A percentile compares a stretch with the other conserved stretches of the same genome.
Evolutionary conservation across 768 basidiomycete species (phyloP).

Genomic region (Phlebiopsis gigantea): DNA sequence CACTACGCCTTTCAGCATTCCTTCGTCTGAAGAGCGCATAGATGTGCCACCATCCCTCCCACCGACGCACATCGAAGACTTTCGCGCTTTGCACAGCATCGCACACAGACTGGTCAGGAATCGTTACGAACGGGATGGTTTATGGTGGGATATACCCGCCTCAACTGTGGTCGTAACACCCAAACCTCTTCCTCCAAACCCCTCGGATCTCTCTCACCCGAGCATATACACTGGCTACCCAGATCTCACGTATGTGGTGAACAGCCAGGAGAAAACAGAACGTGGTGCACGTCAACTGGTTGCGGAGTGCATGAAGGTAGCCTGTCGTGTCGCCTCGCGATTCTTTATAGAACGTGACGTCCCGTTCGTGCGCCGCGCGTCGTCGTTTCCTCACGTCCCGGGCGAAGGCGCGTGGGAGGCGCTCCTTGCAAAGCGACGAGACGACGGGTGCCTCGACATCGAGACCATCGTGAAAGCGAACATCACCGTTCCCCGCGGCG

Average conservation of each 20-base stretch:
- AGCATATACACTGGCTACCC: constrained; percentile 44
- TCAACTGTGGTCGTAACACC: constrained; percentile 25
- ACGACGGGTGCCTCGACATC: constrained; percentile 39
- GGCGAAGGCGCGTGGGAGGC: constrained; percentile 33
- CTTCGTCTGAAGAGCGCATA: neutral
- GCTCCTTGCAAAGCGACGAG: constrained; percentile 44
- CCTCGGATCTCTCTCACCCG: neutral
- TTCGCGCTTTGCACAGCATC: neutral
- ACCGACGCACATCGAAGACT: neutral
- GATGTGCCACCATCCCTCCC: constrained; percentile 14
- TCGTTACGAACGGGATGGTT: constrained; percentile 17
- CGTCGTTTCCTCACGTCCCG: constrained; percentile 25
- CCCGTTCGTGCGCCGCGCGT: constrained; percentile 56
- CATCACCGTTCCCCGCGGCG: constrained; percentile 30
- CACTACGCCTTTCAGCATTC: constrained; percentile 1
- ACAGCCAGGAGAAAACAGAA: constrained; percentile 18
- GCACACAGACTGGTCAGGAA: constrained; percentile 4
- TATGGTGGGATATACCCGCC: constrained; percentile 21
- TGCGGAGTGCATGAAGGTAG: constrained; percentile 78
- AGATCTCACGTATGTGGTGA: constrained; percentile 41
- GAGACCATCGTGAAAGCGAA: constrained; percentile 29
- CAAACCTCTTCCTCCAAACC: constrained; percentile 22
- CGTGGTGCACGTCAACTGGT: constrained; percentile 53
- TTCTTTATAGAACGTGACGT: constrained; percentile 59
- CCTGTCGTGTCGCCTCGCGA: constrained; percentile 67